Evolutionary conservation across 257 asterid genomes (phyloP), one percentile per base, ranked within the genome.

Genomic region (Scutellaria barbata): DNA sequence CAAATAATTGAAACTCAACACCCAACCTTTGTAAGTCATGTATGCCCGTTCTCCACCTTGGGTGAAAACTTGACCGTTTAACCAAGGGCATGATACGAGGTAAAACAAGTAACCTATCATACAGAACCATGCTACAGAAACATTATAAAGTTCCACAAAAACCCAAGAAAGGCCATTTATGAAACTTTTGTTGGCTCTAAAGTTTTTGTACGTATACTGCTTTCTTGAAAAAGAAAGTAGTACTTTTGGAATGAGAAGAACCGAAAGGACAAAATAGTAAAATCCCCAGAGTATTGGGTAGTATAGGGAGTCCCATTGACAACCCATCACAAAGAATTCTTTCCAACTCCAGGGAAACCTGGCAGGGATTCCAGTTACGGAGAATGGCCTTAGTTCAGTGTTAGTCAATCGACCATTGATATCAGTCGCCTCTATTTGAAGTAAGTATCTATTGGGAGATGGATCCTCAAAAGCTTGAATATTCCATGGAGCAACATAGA

Each of bases 11-110:
- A 51, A 66, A 64, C 68, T 73, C 76, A 73, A 78, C 16, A 81
- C 96, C 99, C 98, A 90, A 57, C 98, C 99, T 81, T 74, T 80
- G 75, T 83, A 89, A 35, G 94, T 92, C 99, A 95, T 95, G 83
- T 88, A 92, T 71, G 81, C 87, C 77, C 86, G 69, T 74, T 87
- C 85, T 20, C 54, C 75, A 10, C 76, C 89, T 73, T 83, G 85
- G 0, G 83, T 72, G 75, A 76, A 79, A 80, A 80, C 83, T 83
- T 79, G 88, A 47, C 98, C 99, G 35, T 68, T 79, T 73, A 95
- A 79, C 99, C 96, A 95, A 74, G 99, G 99, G 79, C 92, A 88
- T 58, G 76, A 66, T 55, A 85, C 85, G 72, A 95, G 96, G 87
- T 89, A 89, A 66, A 86, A 79, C 87, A 95, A 73, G 81, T 95